phyloP scores from a whole-genome alignment of 139 green algal genomes.

The Mesostigma viride region DNA sequence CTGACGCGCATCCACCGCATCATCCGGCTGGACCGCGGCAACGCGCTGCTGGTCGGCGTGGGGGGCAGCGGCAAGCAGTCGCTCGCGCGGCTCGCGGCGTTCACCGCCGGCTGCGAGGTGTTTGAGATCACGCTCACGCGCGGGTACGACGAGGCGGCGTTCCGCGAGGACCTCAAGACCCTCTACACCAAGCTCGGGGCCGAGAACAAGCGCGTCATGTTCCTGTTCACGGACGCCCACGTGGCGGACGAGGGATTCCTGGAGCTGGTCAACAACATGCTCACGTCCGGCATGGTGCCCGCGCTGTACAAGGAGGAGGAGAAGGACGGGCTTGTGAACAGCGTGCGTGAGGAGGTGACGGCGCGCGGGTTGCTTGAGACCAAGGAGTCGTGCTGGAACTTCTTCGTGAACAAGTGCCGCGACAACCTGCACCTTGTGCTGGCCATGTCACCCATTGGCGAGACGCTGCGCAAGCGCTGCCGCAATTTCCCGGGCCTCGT shows the following conservation, averaged over 20 bases:
- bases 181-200: conserved; percentile 59
- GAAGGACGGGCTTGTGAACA: conserved; percentile 54
- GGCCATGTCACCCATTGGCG: conserved; percentile 64
- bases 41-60: conserved; percentile 53
- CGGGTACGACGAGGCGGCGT: conserved; percentile 66
- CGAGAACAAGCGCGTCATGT: conserved; percentile 63
- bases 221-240: conserved; percentile 74
- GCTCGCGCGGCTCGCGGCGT: conserved; percentile 44
- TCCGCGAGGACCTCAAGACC: conserved; percentile 72
- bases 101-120: conserved; percentile 52
- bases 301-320: conserved; percentile 68
- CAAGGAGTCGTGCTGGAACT: conserved; percentile 61
- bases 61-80: conserved; percentile 51
- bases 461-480: conserved; percentile 58
- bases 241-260: conserved; percentile 74
- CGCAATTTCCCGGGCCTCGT: conserved; percentile 79
- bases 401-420: conserved; percentile 60
- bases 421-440: conserved; percentile 74
- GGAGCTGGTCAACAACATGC: conserved; percentile 82
- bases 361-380: conserved; percentile 41
- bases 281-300: conserved; percentile 73
- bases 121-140: conserved; percentile 79
- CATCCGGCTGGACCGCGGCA: conserved; percentile 46
- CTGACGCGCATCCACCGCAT: conserved; percentile 63
- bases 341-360: conserved; percentile 39